phyloP scores from a whole-genome alignment of 345 rosid genomes.

The Pugionium cornutum region DNA sequence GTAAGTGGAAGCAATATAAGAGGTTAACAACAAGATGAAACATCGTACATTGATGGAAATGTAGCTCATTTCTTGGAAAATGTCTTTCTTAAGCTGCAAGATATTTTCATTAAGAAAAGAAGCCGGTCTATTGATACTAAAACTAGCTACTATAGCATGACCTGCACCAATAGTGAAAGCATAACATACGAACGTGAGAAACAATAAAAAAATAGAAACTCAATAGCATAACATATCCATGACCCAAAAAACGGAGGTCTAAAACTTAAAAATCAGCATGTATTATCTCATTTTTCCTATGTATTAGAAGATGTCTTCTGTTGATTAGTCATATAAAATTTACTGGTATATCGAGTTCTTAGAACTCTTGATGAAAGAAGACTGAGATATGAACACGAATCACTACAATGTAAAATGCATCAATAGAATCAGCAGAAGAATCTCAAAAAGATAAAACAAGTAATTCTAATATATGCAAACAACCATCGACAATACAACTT shows the following conservation, averaged over 20 bases:
- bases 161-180: slow-evolving; percentile 45
- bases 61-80: slow-evolving; percentile 66
- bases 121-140: slow-evolving; percentile 55
- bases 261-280: background rate
- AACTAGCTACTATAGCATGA: slow-evolving; percentile 84
- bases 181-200: slow-evolving; percentile 21
- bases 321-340: slow-evolving; percentile 1
- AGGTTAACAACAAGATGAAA: slow-evolving; percentile 15
- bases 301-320: slow-evolving; percentile 2
- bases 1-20: slow-evolving; percentile 13
- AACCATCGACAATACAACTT: slow-evolving; percentile 6
- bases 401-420: background rate
- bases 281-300: slow-evolving; percentile 9
- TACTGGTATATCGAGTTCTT: background rate
- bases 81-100: slow-evolving; percentile 65
- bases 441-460: slow-evolving; percentile 4
- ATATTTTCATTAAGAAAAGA: slow-evolving; percentile 58
- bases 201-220: background rate
- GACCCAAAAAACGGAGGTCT: background rate
- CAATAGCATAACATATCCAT: slow-evolving; percentile 7
- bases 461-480: background rate
- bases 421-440: background rate
- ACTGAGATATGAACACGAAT: background rate
- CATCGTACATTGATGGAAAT: slow-evolving; percentile 54
- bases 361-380: background rate